Percentiles rank a stretch among this genome's conserved stretches.
phyloP scores from a whole-genome alignment of 2,329 filamentous ascomycete genomes.

The Shiraia bambusicola region DNA sequence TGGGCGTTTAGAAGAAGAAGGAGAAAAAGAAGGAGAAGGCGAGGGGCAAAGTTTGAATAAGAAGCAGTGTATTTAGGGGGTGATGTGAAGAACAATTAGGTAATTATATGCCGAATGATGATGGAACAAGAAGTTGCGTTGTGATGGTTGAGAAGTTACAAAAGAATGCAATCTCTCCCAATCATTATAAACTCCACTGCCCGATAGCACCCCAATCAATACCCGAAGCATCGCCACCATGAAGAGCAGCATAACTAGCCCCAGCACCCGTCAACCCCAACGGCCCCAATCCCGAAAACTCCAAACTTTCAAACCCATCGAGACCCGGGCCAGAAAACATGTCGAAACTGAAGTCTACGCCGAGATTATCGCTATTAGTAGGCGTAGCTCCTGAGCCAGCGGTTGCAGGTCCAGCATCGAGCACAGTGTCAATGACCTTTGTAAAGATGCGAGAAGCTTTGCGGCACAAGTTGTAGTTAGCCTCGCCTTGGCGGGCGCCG shows the following conservation, averaged over 20 bases:
- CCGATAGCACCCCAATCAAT: slow-evolving; percentile 30
- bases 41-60: no score
- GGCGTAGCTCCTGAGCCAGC: slow-evolving; percentile 16
- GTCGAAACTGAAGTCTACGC: slow-evolving; percentile 21
- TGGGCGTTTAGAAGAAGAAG: no score
- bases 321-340: slow-evolving; percentile 28
- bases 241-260: slow-evolving; percentile 5
- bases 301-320: slow-evolving; percentile 34
- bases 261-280: slow-evolving; percentile 13
- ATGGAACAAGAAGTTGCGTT: no score
- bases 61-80: no score
- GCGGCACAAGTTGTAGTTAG: slow-evolving; percentile 38
- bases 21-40: no score
- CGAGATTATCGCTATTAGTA: slow-evolving; percentile 11
- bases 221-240: neutral
- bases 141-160: no score
- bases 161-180: no score
- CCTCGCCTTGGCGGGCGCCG: slow-evolving; percentile 36
- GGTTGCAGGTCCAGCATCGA: slow-evolving; percentile 19
- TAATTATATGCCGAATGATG: no score
- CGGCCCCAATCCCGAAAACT: slow-evolving; percentile 20
- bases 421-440: slow-evolving; percentile 32
- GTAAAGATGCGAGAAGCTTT: slow-evolving; percentile 36
- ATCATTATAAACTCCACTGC: slow-evolving; percentile 27
- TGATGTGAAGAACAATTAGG: no score